Evolutionary conservation across 2,329 filamentous ascomycete genomes (phyloP), one percentile per base, ranked within the genome.

Genomic region (Tolypocladium sp.): DNA sequence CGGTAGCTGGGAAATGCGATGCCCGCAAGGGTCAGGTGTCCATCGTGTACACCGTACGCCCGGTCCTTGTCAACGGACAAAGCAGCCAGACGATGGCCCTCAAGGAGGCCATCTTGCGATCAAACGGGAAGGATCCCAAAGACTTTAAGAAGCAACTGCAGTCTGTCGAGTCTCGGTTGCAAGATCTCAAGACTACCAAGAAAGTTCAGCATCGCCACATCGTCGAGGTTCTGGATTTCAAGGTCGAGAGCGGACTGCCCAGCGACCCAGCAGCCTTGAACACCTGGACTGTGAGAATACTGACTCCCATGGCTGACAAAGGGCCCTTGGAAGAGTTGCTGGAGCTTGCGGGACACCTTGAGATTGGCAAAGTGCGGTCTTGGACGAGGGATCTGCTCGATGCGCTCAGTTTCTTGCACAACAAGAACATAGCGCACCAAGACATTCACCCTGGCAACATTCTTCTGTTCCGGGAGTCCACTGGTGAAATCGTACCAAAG

Each of bases 331-430:
- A 88, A 35, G 91, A 96, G 66, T 79, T 95, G 25, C 79, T 99
- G 37, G 88, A 93, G 59, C 83, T 93, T 61, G 85, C 91, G 49
- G 91, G 89, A 5, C 83, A 83, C 37, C 77, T 97, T 56, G 84
- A 88, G 49, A 82, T 90, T 57, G 83, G 84, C 63, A 92, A 88
- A 69, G 87, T 92, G 52, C 88, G 92, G 57, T 87, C 90, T 30
- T 97, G 92, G 88, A 94, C 91, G n/a, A 86, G 92, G 60, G 91
- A 96, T 67, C 79, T 99, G 22, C 82, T 99, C 33, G 91, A 97
- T 74, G 94, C 88, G 0, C 77, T 99, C 35, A 89, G 91, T 60
- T 96, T 89, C 70, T 84, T 96, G 57, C 93, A 97, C 73, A 88
- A 88, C 63, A 87, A 90, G 69, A 91, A 91, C 25, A 81, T 97